Evolutionary conservation across 1,139 yeast species (phyloP).

Genomic region (Magnusiomyces suaveolens): DNA sequence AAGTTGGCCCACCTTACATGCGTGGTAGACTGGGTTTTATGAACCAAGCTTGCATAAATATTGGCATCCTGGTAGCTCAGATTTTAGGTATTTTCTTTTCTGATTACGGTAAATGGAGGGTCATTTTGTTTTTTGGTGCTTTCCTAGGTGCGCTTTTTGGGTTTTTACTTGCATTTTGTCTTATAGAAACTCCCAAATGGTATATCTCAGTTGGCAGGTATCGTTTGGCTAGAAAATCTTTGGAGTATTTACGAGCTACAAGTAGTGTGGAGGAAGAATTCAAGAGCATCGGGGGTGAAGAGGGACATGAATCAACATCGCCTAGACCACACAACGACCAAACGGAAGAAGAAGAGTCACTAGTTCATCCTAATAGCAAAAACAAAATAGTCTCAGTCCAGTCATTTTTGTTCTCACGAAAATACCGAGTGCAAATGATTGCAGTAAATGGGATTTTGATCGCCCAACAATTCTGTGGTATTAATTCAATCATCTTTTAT

Average conservation of each 20-base stretch:
- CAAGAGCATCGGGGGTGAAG: conserved; percentile 2
- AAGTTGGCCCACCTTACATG: conserved; percentile 56
- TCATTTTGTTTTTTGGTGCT: conserved; percentile 51
- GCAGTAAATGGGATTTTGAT: conserved; percentile 67
- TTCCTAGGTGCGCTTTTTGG: conserved; percentile 45
- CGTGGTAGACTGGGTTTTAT: conserved; percentile 78
- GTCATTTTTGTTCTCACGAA: conserved; percentile 43
- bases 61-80: conserved; percentile 78
- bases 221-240: conserved; percentile 32
- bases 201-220: conserved; percentile 34
- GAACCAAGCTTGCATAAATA: conserved; percentile 76
- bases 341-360: no score
- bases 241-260: conserved; percentile 30
- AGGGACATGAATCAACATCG: no score
- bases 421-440: conserved; percentile 47
- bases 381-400: conserved; percentile 12
- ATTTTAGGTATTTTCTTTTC: conserved; percentile 60
- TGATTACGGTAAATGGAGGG: conserved; percentile 61
- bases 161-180: conserved; percentile 34
- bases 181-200: conserved; percentile 88
- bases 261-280: conserved; percentile 25
- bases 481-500: conserved; percentile 82
- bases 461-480: conserved; percentile 90
- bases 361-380: not conserved
- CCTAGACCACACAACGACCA: no score